Percentiles rank a stretch among this genome's conserved stretches.
Conservation (phyloP, 1,284 basidiomycete genomes). For the Testicularia cyperi region DNA sequence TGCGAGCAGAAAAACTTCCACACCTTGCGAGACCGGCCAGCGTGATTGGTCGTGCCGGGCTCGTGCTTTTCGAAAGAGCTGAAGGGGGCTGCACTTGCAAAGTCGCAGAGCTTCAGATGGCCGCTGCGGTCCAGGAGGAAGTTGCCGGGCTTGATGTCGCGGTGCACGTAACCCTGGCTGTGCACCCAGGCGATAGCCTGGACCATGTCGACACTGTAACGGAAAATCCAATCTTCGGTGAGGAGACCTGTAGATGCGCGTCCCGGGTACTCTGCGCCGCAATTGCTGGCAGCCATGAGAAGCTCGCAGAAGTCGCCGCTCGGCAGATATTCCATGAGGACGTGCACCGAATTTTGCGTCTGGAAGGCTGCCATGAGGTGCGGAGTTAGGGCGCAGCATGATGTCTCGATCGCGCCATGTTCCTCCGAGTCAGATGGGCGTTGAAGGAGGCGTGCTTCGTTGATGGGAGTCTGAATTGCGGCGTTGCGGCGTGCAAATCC, state of each 20-base stretch:
- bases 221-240: constrained; percentile 43
- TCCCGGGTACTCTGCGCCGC: constrained; percentile 38
- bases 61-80: constrained; percentile 29
- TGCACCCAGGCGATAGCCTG: constrained; percentile 57
- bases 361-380: constrained; percentile 54
- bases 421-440: constrained; percentile 4
- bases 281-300: constrained; percentile 45
- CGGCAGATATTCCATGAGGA: constrained; percentile 58
- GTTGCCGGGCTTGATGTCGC: constrained; percentile 59
- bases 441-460: constrained; percentile 47
- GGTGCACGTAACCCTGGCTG: constrained; percentile 48
- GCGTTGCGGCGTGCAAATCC: constrained; percentile 50
- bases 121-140: constrained; percentile 52
- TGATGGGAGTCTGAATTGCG: constrained; percentile 46
- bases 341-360: constrained; percentile 49
- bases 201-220: constrained; percentile 55
- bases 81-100: constrained; percentile 56
- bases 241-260: constrained; percentile 45
- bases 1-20: constrained; percentile 50
- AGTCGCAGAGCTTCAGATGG: constrained; percentile 59
- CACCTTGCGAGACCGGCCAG: constrained; percentile 33
- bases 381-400: constrained; percentile 32
- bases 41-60: background rate
- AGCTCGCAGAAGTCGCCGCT: constrained; percentile 57
- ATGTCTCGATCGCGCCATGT: too few relatives aligned